Conservation (phyloP, 1,139 yeast species). For the Eremothecium sinecaudum region DNA sequence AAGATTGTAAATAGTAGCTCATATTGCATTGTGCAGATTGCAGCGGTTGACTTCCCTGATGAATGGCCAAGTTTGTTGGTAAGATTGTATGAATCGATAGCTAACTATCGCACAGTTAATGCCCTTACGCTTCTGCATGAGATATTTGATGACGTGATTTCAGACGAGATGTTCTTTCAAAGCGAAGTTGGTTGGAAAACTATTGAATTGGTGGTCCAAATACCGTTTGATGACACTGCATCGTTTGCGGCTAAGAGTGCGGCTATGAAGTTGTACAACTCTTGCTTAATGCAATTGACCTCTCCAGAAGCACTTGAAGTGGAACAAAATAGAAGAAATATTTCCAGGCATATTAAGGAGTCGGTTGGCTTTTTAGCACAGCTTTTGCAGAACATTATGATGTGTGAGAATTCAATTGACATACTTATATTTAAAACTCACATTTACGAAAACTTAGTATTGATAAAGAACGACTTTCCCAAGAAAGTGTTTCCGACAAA, state of each 20-base stretch:
- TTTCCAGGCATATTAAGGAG: conserved; percentile 14
- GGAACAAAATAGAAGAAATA: conserved; percentile 15
- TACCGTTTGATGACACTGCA: conserved; percentile 33
- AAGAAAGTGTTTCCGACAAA: conserved; percentile 20
- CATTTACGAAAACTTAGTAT: conserved; percentile 25
- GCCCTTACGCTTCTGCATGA: conserved; percentile 67
- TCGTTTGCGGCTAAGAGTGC: conserved; percentile 38
- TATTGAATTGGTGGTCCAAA: conserved; percentile 36
- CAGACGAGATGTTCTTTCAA: conserved; percentile 79
- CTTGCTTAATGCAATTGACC: conserved; percentile 44
- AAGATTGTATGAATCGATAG: conserved; percentile 36
- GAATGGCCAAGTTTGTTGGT: conserved; percentile 78
- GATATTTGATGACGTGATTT: conserved; percentile 72
- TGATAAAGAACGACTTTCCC: conserved; percentile 30
- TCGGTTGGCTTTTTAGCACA: conserved; percentile 13
- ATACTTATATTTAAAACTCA: conserved; percentile 19
- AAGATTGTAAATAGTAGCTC: conserved; percentile 62
- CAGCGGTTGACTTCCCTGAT: conserved; percentile 87
- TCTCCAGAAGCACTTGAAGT: conserved; percentile 40
- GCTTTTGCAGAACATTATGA: conserved; percentile 11
- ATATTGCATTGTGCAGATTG: conserved; percentile 72
- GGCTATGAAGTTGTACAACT: conserved; percentile 45
- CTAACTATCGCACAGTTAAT: conserved; percentile 42
- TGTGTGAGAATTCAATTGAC: conserved; percentile 7
- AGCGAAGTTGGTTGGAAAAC: conserved; percentile 55